Base-by-base conservation (phyloP, 78 protist genomes). In the Fonticula alba region DNA sequence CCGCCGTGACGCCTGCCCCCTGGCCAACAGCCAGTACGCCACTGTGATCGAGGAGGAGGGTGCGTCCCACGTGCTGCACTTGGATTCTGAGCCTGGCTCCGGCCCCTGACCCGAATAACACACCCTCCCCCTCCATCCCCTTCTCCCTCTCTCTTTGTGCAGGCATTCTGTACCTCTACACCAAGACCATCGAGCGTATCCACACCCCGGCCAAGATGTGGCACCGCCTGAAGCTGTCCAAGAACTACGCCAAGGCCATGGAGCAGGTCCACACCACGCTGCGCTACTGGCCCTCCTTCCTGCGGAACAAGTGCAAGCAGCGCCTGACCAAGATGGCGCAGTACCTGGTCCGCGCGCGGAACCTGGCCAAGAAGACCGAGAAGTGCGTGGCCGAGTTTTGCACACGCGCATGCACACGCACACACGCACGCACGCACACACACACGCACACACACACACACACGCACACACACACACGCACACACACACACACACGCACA, bases 161-260 rank as follows among this genome's bases (percentile, higher is more conserved):
- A 35, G 80, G 91, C 74, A 55, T 66, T n/a, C 57, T 62, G 31
- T 93, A 82, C 68, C 68, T 94, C 46, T 83, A 75, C 85, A 87
- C 91, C 63, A 94, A 94, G 68, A 91, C 98, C 3, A 78, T 88
- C 20, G 98, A 94, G 75, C 76, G 98, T 27, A 94, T 96, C 0
- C 96, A 94, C 67, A 58, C 69, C n/a, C 98, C 98, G 2, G 62
- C 67, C 7, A 69, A 81, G 27, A 36, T 91, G 68, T 94, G 98
- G 98, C 89, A 85, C 66, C 71, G 69, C 53, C 67, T 89, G 29
- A 57, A 66, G 66, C 84, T 93, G 63, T 53, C 80, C 22, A 58
- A 71, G 50, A 85, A 81, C 72, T 91, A 81, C 66, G 33, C 33
- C 22, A 19, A 62, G 66, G 81, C 86, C 31, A 49, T 75, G 37